Evolutionary conservation across 169 alveolate genomes (phyloP).

Genomic region (Plasmodium billcollinsi): DNA sequence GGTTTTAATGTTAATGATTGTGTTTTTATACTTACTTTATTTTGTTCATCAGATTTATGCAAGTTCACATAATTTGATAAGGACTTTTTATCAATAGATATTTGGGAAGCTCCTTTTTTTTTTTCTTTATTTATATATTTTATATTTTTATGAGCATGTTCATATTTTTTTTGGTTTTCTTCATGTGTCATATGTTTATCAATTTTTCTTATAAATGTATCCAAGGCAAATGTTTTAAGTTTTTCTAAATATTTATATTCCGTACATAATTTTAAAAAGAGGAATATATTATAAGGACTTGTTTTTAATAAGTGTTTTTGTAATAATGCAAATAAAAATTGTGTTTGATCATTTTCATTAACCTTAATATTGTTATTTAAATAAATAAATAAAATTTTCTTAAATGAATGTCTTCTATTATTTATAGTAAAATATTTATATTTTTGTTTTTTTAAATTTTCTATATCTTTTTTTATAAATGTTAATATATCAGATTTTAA

Average conservation of each 20-base stretch:
- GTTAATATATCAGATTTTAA: slow-evolving; percentile 36
- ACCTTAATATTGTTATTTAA: background rate
- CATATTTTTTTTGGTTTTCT: too few relatives aligned
- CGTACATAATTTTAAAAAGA: slow-evolving; percentile 28
- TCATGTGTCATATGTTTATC: too few relatives aligned
- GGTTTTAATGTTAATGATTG: too few relatives aligned
- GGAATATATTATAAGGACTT: slow-evolving; percentile 32
- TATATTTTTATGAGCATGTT: too few relatives aligned
- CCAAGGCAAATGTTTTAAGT: slow-evolving; percentile 19
- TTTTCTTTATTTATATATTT: background rate
- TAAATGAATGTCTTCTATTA: slow-evolving; percentile 48
- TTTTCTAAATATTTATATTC: slow-evolving; percentile 43
- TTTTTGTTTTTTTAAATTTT: slow-evolving; percentile 41
- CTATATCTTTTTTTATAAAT: slow-evolving; percentile 36
- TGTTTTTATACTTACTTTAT: too few relatives aligned
- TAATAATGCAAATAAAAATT: background rate
- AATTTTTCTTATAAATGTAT: slow-evolving; percentile 35
- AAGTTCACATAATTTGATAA: too few relatives aligned
- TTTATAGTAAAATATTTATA: slow-evolving; percentile 12
- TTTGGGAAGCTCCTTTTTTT: background rate
- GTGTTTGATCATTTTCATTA: background rate
- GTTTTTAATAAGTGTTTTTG: slow-evolving; percentile 11
- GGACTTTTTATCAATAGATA: too few relatives aligned
- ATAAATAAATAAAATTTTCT: slow-evolving; percentile 8
- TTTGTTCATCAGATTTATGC: too few relatives aligned